These are phyloP conservation scores for Thielaviopsis cerberus DNA, from an alignment of 2,329 filamentous ascomycete genomes.

Conservation along the genomic window DNA sequence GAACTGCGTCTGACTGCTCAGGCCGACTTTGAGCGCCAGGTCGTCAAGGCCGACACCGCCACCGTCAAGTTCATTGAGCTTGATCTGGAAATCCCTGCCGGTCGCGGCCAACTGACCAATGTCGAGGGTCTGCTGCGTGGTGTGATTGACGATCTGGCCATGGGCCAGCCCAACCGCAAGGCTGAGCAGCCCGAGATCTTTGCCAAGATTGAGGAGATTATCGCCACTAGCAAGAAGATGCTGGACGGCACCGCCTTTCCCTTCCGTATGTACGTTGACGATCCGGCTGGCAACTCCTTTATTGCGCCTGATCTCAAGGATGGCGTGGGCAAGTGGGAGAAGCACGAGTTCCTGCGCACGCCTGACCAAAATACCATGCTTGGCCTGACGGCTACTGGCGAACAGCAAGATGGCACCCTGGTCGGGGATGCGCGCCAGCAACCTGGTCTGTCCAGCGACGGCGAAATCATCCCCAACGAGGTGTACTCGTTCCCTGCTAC, in stretches of 20 bases:
- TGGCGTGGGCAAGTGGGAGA: slow-evolving; percentile 70
- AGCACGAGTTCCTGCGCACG: slow-evolving; percentile 66
- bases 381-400: slow-evolving; percentile 47
- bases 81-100: slow-evolving; percentile 81
- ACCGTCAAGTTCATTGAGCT: slow-evolving; percentile 75
- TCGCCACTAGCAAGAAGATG: slow-evolving; percentile 59
- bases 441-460: slow-evolving; percentile 29
- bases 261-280: slow-evolving; percentile 75
- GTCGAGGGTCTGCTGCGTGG: slow-evolving; percentile 70
- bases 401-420: slow-evolving; percentile 15
- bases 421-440: slow-evolving; percentile 18
- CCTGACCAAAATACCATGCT: slow-evolving; percentile 72
- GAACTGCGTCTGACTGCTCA: slow-evolving; percentile 57
- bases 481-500: slow-evolving; percentile 83
- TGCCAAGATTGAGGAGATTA: slow-evolving; percentile 58
- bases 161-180: slow-evolving; percentile 69
- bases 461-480: slow-evolving; percentile 78
- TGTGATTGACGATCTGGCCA: slow-evolving; percentile 61
- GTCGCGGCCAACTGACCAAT: slow-evolving; percentile 81
- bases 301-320: slow-evolving; percentile 74
- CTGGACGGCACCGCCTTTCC: slow-evolving; percentile 60
- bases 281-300: slow-evolving; percentile 89
- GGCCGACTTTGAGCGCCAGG: slow-evolving; percentile 63
- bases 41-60: slow-evolving; percentile 82
- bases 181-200: slow-evolving; percentile 59